Percentiles rank a stretch among this genome's conserved stretches.
Evolutionary conservation across 2,329 filamentous ascomycete genomes (phyloP).

Genomic region (Penicillium sp.): DNA sequence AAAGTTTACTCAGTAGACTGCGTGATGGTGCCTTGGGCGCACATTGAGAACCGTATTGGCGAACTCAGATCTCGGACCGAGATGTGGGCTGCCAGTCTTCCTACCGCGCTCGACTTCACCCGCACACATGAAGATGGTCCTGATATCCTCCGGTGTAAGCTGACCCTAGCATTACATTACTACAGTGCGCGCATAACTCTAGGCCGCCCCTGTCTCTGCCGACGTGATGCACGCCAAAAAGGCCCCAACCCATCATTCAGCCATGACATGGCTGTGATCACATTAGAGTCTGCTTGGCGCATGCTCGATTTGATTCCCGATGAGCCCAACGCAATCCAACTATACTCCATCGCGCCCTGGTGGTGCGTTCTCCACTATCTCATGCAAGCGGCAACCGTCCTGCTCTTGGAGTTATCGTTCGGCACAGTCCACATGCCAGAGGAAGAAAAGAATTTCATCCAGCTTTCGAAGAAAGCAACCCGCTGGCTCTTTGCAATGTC

Average conservation of each 20-base stretch:
- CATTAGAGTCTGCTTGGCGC: constrained; percentile 41
- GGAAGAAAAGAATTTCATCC: constrained; percentile 39
- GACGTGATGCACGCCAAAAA: constrained; percentile 39
- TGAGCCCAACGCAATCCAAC: constrained; percentile 41
- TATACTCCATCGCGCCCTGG: constrained; percentile 47
- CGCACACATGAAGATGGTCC: constrained; percentile 36
- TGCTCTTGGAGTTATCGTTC: constrained; percentile 51
- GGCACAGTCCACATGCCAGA: constrained; percentile 47
- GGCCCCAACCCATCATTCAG: constrained; percentile 37
- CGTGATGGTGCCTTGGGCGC: constrained; percentile 40
- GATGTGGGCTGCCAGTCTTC: constrained; percentile 41
- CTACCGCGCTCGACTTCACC: constrained; percentile 39
- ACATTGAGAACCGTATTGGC: constrained; percentile 44
- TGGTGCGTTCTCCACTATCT: constrained; percentile 49
- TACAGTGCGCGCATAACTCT: constrained; percentile 48
- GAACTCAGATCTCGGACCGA: constrained; percentile 42
- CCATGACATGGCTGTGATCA: constrained; percentile 40
- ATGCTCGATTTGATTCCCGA: constrained; percentile 47
- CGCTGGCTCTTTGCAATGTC: constrained; percentile 48
- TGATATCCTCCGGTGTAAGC: constrained; percentile 39
- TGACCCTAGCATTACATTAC: constrained; percentile 47
- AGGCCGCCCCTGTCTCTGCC: constrained; percentile 50
- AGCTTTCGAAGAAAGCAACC: constrained; percentile 43
- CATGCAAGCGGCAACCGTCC: constrained; percentile 47
- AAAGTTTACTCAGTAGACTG: constrained; percentile 45